Evolutionary conservation across 2,329 filamentous ascomycete species (phyloP), one percentile per base, ranked within the genome.

Genomic region (Knufia petricola): DNA sequence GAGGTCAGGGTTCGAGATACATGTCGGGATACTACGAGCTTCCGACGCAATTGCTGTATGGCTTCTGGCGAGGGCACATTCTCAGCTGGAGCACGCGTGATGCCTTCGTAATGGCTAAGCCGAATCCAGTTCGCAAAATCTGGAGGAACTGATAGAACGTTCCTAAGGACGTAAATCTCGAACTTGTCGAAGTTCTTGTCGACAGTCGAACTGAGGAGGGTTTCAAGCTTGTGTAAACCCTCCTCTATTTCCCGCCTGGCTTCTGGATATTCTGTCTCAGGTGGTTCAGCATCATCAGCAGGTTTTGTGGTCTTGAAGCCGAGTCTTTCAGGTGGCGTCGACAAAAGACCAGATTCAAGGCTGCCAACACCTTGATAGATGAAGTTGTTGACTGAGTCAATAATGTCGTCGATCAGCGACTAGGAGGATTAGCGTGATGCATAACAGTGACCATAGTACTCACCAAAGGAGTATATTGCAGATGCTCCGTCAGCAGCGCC

Each of bases 321-420:
- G 28, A 98, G 78, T 12, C 79, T 75, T 21, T 82, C 74, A 0
- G 89, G 85, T 1, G 85, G 79, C 2, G 85, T 82, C 44, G 77
- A 76, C 42, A 87, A 73, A 17, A 98, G 80, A 1, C 87, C 86
- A 48, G 81, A 79, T 67, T 96, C 92, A 56, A 96, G 81, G 52
- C 85, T 87, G 60, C 87, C 86, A 60, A 95, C 82, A 47, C 87
- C 89, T 65, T 84, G 84, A 68, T 94, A 92, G 61, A 92, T 84
- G 60, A 95, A 79, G 61, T 90, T 86, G 71, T 96, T 98, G 66
- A 95, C 81, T 48, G 84, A 85, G 73, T 96, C 95, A 71, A 96
- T 95, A 59, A 96, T 89, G 69, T 96, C 90, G 78, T 98, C 92
- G 62, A 98, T 84, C 36, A 98, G 79, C 52, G 85, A 85, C 89